phyloP scores from a whole-genome alignment of 2,329 filamentous ascomycete species.

The Myriosclerotinia curreyana region DNA sequence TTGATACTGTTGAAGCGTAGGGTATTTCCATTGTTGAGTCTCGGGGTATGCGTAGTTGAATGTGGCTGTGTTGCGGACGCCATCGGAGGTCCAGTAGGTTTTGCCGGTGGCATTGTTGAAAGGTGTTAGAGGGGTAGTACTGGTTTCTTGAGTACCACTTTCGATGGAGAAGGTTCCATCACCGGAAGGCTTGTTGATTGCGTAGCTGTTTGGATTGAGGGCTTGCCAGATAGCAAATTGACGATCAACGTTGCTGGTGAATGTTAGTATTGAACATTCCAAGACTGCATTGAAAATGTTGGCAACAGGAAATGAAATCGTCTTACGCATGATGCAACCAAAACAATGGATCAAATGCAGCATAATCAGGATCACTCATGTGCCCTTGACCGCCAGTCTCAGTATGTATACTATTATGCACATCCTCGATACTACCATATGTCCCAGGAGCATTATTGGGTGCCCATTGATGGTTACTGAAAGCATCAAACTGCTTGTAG shows the following conservation, averaged over 20 bases:
- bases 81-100: constrained; percentile 29
- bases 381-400: constrained; percentile 56
- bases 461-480: constrained; percentile 65
- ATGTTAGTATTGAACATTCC: neutral
- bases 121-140: constrained; percentile 59
- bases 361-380: constrained; percentile 67
- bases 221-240: constrained; percentile 75
- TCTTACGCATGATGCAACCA: constrained; percentile 34
- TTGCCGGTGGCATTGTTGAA: constrained; percentile 52
- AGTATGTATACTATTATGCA: constrained; percentile 63
- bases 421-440: constrained; percentile 49
- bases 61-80: constrained; percentile 30
- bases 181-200: constrained; percentile 53
- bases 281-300: neutral
- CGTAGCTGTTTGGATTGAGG: constrained; percentile 65
- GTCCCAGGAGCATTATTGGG: constrained; percentile 26
- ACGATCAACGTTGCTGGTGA: constrained; percentile 63
- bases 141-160: constrained; percentile 52
- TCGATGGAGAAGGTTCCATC: constrained; percentile 60
- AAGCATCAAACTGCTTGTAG: constrained; percentile 64
- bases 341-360: constrained; percentile 71
- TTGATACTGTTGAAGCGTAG: constrained; percentile 25
- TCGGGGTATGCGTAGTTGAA: constrained; percentile 79
- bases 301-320: too few species aligned
- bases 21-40: constrained; percentile 40